A percentile compares a stretch with the other conserved stretches of the same genome.
Conservation (phyloP, 2,329 filamentous ascomycete genomes). For the Dryadomyces quercus-mongolicae region DNA sequence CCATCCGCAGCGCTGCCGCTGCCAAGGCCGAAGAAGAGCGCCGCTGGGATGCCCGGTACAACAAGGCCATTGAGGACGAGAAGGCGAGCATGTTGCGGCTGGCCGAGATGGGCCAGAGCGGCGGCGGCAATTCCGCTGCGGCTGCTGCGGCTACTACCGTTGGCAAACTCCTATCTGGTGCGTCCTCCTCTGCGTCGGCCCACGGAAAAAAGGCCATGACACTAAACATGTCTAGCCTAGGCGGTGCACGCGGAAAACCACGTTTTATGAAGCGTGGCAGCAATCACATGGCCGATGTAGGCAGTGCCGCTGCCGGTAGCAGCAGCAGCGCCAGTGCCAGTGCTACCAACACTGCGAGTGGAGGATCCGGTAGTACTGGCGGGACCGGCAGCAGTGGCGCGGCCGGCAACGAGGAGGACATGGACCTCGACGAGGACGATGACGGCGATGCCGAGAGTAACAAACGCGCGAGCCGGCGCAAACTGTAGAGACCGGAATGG, state of each 20-base stretch:
- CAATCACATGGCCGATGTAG: conserved; percentile 14
- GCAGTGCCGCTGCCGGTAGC: background rate
- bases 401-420: conserved; percentile 16
- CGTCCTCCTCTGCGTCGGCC: background rate
- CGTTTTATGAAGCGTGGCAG: conserved; percentile 23
- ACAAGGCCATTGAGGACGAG: conserved; percentile 36
- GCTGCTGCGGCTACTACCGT: background rate
- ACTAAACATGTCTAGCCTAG: conserved; percentile 7
- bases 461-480: conserved; percentile 40
- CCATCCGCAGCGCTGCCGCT: conserved; percentile 48
- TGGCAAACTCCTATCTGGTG: conserved; percentile 6
- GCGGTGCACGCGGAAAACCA: conserved; percentile 9
- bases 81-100: conserved; percentile 13
- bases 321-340: background rate
- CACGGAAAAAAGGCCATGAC: background rate
- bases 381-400: background rate
- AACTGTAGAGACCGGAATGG: conserved; percentile 27
- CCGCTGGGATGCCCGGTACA: conserved; percentile 33
- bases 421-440: conserved; percentile 40
- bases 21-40: conserved; percentile 37
- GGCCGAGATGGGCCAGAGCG: conserved; percentile 4
- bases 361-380: background rate
- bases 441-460: conserved; percentile 32
- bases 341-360: background rate
- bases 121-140: background rate